These are phyloP conservation scores for Tuctoria greenei DNA, from an alignment of 176 grass and related monocot species.

Conservation along the genomic window DNA sequence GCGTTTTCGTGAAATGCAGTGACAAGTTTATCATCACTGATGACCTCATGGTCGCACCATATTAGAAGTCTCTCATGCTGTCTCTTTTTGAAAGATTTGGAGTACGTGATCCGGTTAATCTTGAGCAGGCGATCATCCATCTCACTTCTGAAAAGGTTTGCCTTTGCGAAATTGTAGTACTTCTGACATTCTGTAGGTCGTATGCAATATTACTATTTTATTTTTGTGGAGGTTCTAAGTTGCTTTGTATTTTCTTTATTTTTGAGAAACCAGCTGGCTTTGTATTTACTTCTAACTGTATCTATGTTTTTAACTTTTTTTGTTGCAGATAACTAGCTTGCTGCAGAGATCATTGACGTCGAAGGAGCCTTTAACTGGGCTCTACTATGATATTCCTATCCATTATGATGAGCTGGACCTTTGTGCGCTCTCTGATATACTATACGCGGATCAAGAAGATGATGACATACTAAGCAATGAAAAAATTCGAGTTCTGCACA, in stretches of 20 bases:
- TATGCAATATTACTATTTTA: no score
- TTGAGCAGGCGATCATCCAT: neutral
- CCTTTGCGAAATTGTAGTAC: no score
- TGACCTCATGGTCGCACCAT: neutral
- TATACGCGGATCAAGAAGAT: neutral
- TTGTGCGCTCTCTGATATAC: no score
- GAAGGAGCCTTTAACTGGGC: neutral
- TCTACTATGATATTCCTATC: neutral
- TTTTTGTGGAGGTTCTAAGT: no score
- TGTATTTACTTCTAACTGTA: no score
- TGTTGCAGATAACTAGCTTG: neutral
- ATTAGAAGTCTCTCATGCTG: neutral
- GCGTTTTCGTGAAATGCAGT: neutral
- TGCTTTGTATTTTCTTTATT: no score
- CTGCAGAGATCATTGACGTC: constrained; percentile 28
- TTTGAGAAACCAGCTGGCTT: no score
- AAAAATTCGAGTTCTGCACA: constrained; percentile 19
- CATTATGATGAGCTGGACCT: neutral
- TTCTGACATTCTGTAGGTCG: no score
- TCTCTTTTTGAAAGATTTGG: neutral
- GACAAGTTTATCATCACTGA: neutral
- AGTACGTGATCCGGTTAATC: neutral
- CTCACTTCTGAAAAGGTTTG: neutral
- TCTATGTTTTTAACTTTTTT: neutral
- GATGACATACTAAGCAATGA: neutral